Evolutionary conservation across 768 basidiomycete species (phyloP), one percentile per base, ranked within the genome.

Genomic region (Boletus sp.): DNA sequence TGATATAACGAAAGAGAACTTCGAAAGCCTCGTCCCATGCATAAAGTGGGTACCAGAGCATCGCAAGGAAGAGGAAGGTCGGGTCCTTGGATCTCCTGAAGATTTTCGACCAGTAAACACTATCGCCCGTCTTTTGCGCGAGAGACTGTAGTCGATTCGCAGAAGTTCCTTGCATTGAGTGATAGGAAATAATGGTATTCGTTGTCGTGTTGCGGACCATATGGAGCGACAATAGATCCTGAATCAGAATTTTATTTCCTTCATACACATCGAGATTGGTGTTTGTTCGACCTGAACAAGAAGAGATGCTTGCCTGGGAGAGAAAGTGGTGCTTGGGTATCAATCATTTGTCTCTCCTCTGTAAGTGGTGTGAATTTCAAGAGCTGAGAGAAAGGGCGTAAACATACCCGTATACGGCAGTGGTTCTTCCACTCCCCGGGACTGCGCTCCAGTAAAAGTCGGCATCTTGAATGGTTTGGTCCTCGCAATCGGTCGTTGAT

Each of bases 1-100:
- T 78, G 20, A 85, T 78, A 63, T 86, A 82, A 17, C 55, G 45
- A 58, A 80, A 83, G 33, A 86, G 61, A 14, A 67, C 64, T 59
- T 83, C 82, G 24, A 84, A 73, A 0, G 81, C 71, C 65, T 86
- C 82, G 52, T 86, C 84, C 83, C 84, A 86, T 2, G 80, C 76
- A 58, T 86, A 85, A 8, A 84, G 67, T 3, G 81, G 78, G 54
- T 83, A 83, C 84, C 84, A 86, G 35, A 85, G 65, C 17, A 80
- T 71, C 29, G 78, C 74, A 30, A 75, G 65, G 18, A 74, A 61
- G 42, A 70, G 51, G 40, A 75, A 71, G 0, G 72, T 74, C 1
- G 73, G 66, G 33, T 76, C 75, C 29, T 54, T 66, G 18, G 64
- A 67, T 49, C 55, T 52, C 14, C 50, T 28, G 47, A 72, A 75